Percentiles rank a stretch among this genome's conserved stretches.
These are phyloP conservation scores for Aureobasidium zeae DNA, from an alignment of 2,329 filamentous ascomycete species.

Conservation along the genomic window DNA sequence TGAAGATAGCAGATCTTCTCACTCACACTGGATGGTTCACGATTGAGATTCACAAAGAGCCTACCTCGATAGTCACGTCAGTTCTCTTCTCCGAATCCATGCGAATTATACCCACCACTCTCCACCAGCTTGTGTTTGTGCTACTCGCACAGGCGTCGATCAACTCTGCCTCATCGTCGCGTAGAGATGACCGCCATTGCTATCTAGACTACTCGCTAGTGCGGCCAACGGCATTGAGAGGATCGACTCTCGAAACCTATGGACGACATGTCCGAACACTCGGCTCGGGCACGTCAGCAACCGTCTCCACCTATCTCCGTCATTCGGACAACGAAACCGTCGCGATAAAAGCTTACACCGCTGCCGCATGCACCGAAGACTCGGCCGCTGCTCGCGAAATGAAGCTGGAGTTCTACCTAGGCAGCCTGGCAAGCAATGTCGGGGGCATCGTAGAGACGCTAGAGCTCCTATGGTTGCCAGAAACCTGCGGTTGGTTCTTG, in stretches of 20 bases:
- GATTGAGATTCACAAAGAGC: too few species aligned
- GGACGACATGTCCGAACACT: neutral
- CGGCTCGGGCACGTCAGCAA: neutral
- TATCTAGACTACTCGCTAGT: neutral
- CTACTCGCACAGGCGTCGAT: too few species aligned
- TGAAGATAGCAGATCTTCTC: too few species aligned
- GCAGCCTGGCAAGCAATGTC: neutral
- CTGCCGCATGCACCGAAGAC: neutral
- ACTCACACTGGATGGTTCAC: too few species aligned
- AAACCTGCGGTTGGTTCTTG: neutral
- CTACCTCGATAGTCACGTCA: too few species aligned
- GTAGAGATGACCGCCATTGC: too few species aligned
- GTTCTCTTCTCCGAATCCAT: too few species aligned
- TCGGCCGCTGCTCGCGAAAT: neutral
- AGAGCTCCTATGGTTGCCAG: neutral
- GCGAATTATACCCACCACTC: too few species aligned
- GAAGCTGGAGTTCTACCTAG: neutral
- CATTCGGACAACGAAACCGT: neutral
- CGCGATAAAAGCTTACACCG: neutral
- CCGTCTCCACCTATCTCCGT: neutral
- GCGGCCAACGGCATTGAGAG: neutral
- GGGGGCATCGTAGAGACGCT: neutral
- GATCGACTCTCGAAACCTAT: neutral
- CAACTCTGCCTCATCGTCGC: too few species aligned
- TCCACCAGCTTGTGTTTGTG: too few species aligned